Evolutionary conservation across 2,329 filamentous ascomycete species (phyloP).

Genomic region (Penicillium olsonii): DNA sequence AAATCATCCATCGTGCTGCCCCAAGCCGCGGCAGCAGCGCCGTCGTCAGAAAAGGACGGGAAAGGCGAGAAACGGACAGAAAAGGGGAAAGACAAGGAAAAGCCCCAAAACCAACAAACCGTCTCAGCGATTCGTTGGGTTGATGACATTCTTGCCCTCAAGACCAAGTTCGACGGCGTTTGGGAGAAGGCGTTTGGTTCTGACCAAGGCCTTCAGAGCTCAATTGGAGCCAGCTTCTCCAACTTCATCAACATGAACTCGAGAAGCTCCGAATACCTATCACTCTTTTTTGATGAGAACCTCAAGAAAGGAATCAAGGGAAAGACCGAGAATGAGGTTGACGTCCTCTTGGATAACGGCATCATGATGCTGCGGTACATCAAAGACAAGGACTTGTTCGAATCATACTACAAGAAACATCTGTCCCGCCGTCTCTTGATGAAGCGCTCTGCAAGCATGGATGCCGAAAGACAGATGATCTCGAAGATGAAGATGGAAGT

Average conservation of each 20-base stretch:
- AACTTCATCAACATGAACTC: slow-evolving; percentile 92
- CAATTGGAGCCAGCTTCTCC: slow-evolving; percentile 81
- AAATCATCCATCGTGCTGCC: slow-evolving; percentile 50
- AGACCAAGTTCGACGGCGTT: slow-evolving; percentile 85
- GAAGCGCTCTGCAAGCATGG: slow-evolving; percentile 84
- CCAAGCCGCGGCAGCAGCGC: slow-evolving; percentile 55
- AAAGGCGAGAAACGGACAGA: slow-evolving; percentile 53
- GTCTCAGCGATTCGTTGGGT: slow-evolving; percentile 92
- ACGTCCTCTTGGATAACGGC: slow-evolving; percentile 81
- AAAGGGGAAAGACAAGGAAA: slow-evolving; percentile 51
- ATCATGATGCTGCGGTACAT: slow-evolving; percentile 86
- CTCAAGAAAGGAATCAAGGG: slow-evolving; percentile 91
- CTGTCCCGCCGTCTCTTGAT: slow-evolving; percentile 83
- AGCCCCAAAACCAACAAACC: slow-evolving; percentile 74
- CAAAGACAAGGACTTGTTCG: slow-evolving; percentile 89
- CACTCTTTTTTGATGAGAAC: slow-evolving; percentile 94
- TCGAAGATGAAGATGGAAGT: slow-evolving; percentile 96
- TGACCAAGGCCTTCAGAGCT: slow-evolving; percentile 77
- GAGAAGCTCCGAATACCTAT: slow-evolving; percentile 87
- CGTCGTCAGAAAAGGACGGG: slow-evolving; percentile 49
- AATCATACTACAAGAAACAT: slow-evolving; percentile 98
- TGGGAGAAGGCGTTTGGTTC: slow-evolving; percentile 71
- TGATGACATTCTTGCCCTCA: slow-evolving; percentile 80
- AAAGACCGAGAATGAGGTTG: slow-evolving; percentile 86
- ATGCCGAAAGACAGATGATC: slow-evolving; percentile 94